Evolutionary conservation across 2,329 filamentous ascomycete species (phyloP).

Genomic region (Fusarium acutatum): DNA sequence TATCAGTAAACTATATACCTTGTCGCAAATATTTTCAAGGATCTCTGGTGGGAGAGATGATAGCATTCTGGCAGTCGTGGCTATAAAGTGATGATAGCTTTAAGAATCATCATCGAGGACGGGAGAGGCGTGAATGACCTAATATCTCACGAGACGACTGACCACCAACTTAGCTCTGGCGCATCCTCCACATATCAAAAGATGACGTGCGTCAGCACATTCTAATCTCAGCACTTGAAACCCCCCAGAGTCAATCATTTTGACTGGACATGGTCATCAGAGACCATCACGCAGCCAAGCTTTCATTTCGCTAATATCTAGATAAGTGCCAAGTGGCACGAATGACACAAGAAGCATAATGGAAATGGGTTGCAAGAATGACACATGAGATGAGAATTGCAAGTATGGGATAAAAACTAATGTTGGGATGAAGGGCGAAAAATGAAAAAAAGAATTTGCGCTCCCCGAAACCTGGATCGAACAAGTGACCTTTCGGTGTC

Average conservation of each 20-base stretch:
- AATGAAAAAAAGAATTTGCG: not conserved
- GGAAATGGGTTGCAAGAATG: no score
- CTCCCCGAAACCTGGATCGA: slow-evolving; percentile 40
- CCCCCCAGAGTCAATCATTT: not conserved
- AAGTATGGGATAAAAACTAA: no score
- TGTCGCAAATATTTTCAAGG: not conserved
- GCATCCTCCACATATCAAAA: not conserved
- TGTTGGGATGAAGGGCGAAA: no score
- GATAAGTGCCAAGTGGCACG: not conserved
- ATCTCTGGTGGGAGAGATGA: not conserved
- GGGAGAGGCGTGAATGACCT: no score
- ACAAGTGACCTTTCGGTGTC: slow-evolving; percentile 42
- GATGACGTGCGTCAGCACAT: not conserved
- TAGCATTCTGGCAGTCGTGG: not conserved
- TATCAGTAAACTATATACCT: not conserved
- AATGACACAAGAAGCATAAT: not conserved
- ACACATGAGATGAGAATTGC: no score
- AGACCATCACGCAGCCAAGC: no score
- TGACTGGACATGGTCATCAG: not conserved
- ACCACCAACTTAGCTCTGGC: not conserved
- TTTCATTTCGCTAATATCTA: no score
- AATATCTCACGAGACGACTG: not conserved
- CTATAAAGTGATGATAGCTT: rapidly evolving
- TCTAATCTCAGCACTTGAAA: slow-evolving; percentile 1
- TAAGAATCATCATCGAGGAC: rapidly evolving